Evolutionary conservation across 2,329 filamentous ascomycete species (phyloP), one percentile per base, ranked within the genome.

Genomic region (Trichoderma citrinoviride): DNA sequence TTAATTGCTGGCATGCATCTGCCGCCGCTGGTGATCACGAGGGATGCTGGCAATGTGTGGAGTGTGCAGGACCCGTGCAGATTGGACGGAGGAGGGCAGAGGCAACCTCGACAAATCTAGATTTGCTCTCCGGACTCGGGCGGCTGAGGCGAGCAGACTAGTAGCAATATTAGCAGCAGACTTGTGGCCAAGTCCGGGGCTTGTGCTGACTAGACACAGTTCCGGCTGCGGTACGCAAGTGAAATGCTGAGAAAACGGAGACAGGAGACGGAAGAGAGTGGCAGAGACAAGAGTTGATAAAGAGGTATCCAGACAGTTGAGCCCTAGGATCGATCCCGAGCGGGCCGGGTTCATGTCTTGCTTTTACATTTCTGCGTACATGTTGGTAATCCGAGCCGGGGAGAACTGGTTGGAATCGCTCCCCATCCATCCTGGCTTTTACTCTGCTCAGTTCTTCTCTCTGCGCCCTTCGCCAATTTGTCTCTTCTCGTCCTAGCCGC

Each of bases 61-160:
- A 62, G 58, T 46, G 58, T 37, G 25, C 33, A 37, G 33, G 53
- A 62, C 57, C 44, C 58, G 37, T 53, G 40, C 40, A 46, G 58
- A 54, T 29, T 49, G 49, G 49, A 54, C 37, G 58, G 58, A 49
- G 49, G 49, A 54, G 58, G 58, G 58, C 37, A 49, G 46, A 50
- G 33, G 33, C 33, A 37, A 37, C 33, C 44, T 60, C 49, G 49
- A 21, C 23, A 62, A 62, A 62, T 62, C 58, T 62, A 62, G 58
- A 62, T 62, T 62, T 62, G 58, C 58, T 62, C 33, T 37, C 58
- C 58, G 58, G 53, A 49, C 58, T 62, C 58, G 58, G 58, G 57
- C 57, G 58, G 47, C 25, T 29, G 49, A 19, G 49, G 40, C n/a
- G 55, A 58, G 43, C 37, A 61, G 55, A 21, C 21, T 54, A 54